These are phyloP conservation scores for Leucocoprinus sp. DNA, from an alignment of 768 basidiomycete genomes.

Conservation along the genomic window DNA sequence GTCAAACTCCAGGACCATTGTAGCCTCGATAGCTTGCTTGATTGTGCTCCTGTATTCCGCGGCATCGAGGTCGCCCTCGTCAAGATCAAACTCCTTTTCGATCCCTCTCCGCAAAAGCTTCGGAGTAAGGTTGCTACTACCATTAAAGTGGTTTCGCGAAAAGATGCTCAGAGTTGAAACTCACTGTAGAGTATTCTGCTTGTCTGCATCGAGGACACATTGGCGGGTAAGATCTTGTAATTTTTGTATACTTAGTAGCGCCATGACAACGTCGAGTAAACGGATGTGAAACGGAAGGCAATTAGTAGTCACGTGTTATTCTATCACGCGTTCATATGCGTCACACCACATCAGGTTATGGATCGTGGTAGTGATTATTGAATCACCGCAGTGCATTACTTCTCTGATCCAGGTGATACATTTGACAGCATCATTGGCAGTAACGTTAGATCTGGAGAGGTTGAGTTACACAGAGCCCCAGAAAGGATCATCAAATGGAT, in stretches of 20 bases:
- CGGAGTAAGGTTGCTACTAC: conserved; percentile 34
- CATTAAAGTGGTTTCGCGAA: neutral
- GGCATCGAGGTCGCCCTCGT: conserved; percentile 32
- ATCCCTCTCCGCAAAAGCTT: conserved; percentile 43
- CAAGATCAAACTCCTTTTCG: conserved; percentile 38
- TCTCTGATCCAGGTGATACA: no score
- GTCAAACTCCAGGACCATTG: conserved; percentile 22
- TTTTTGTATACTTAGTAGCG: neutral
- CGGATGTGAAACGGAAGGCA: neutral
- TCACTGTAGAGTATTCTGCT: conserved; percentile 24
- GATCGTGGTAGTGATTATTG: no score
- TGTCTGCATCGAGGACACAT: conserved; percentile 16
- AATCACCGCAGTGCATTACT: no score
- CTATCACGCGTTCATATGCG: no score
- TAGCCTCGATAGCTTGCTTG: conserved; percentile 32
- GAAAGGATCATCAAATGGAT: no score
- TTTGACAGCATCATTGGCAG: no score
- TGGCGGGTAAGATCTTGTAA: conserved; percentile 1
- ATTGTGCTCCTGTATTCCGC: conserved; percentile 38
- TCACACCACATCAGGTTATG: no score
- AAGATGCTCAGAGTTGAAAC: conserved; percentile 1
- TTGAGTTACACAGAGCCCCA: no score
- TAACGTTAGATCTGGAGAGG: no score
- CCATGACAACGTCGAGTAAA: neutral
- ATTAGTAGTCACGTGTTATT: no score